Base-by-base conservation (phyloP, 2,329 filamentous ascomycete genomes). In the Trichoderma cornu-damae region DNA sequence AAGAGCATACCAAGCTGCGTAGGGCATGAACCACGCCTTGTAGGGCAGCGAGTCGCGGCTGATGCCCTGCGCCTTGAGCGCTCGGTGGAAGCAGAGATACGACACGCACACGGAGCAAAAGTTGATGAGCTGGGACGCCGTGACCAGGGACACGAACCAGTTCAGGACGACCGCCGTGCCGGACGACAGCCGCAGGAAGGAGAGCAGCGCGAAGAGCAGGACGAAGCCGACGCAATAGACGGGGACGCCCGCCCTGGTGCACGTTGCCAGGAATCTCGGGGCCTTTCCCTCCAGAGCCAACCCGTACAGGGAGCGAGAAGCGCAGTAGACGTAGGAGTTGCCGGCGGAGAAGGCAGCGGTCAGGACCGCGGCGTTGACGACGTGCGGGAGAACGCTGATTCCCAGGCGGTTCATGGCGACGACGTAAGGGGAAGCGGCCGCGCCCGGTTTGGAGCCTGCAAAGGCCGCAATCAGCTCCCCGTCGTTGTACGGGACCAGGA, bases 111-210 rank as follows among this genome's bases (percentile, higher is more conserved):
- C 85, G 63, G 84, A 82, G 38, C 79, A 78, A 72, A 86, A 90
- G 67, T 88, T 88, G 72, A 90, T 85, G 12, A 90, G 78, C 65
- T 89, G 86, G 1, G 87, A 88, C 0, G 88, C 86, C 9, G 88
- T 90, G 16, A 89, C 74, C 1, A 80, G 67, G 59, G 81, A 87
- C 38, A 89, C 81, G 62, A 91, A 84, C 88, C 88, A 91, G 44
- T 78, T 78, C 61, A 92, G 74, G 1, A 91, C 89, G 26, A 85
- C 82, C 3, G 87, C 80, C 0, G 84, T 79, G 58, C 78, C 77
- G 61, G 82, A 79, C 6, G 82, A 86, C 16, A 93, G 79, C 69
- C 91, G 86, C 47, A 92, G 73, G 71, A 91, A 94, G 2, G 85
- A 82, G 9, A 95, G 74, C 6, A 90, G 75, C 1, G 86, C 81